These are phyloP conservation scores for Chrysosporium keratinophilum DNA, from an alignment of 2,329 filamentous ascomycete genomes.

Conservation along the genomic window DNA sequence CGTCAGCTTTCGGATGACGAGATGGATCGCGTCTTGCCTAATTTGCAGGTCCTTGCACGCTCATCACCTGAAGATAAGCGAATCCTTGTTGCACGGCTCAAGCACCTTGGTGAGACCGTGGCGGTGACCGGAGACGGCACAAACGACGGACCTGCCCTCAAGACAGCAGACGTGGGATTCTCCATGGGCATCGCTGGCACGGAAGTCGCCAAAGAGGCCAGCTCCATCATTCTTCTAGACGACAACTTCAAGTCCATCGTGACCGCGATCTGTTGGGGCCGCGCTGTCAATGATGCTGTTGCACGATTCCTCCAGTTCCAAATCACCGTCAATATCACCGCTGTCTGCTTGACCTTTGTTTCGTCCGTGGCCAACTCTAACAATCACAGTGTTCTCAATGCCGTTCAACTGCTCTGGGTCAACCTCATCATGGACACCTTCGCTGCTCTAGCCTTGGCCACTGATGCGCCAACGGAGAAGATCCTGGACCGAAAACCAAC, in stretches of 20 bases:
- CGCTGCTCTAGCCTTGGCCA: conserved; percentile 76
- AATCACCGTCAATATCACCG: conserved; percentile 81
- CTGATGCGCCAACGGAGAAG: conserved; percentile 74
- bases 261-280: conserved; percentile 58
- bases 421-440: conserved; percentile 98
- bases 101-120: conserved; percentile 53
- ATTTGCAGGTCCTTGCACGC: conserved; percentile 53
- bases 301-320: conserved; percentile 56
- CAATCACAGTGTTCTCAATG: conserved; percentile 67
- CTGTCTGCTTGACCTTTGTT: conserved; percentile 76
- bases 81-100: conserved; percentile 52
- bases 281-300: conserved; percentile 57
- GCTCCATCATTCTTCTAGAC: conserved; percentile 57
- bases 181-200: conserved; percentile 59
- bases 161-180: conserved; percentile 57
- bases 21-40: conserved; percentile 49
- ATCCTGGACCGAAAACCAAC: conserved; percentile 73
- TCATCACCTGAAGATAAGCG: conserved; percentile 59
- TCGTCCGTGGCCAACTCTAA: conserved; percentile 63
- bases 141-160: conserved; percentile 56
- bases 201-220: conserved; percentile 58
- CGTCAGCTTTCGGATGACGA: conserved; percentile 50
- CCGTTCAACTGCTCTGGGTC: conserved; percentile 89
- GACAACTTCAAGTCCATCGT: conserved; percentile 58
- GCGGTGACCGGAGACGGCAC: conserved; percentile 56